Percentiles rank a stretch among this genome's conserved stretches.
These are phyloP conservation scores for Zygnema circumcarinatum DNA, from an alignment of 139 green algal species.

Conservation along the genomic window DNA sequence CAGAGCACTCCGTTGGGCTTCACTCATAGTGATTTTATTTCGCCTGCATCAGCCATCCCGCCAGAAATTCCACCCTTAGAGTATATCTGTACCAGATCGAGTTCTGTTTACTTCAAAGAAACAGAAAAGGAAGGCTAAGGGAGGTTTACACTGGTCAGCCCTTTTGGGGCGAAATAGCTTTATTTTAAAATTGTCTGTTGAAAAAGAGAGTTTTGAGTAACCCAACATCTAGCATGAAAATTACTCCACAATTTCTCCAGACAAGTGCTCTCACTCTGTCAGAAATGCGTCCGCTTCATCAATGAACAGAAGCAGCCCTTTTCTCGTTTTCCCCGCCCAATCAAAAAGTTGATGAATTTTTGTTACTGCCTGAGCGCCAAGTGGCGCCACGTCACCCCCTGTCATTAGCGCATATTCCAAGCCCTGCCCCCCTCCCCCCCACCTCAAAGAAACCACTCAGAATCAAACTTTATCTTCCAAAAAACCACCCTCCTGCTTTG, in stretches of 20 bases:
- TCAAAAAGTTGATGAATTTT: slow-evolving; percentile 98
- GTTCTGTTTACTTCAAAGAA: too few species aligned
- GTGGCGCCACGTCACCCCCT: slow-evolving; percentile 92
- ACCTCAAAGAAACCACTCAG: too few species aligned
- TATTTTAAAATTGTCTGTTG: too few species aligned
- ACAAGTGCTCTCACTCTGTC: slow-evolving; percentile 58
- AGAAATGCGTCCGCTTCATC: slow-evolving; percentile 97
- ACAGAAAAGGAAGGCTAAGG: too few species aligned
- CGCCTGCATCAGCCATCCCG: slow-evolving; percentile 27
- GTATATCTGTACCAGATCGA: not conserved
- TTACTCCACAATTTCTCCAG: too few species aligned
- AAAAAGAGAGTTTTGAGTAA: too few species aligned
- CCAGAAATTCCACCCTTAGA: not conserved
- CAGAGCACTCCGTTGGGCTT: slow-evolving; percentile 86
- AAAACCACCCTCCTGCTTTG: too few species aligned
- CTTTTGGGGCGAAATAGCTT: too few species aligned
- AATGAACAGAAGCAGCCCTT: slow-evolving; percentile 91
- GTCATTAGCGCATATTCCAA: slow-evolving; percentile 99
- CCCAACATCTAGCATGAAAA: too few species aligned
- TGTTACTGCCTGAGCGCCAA: slow-evolving; percentile 86
- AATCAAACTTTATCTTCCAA: too few species aligned
- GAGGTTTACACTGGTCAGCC: too few species aligned
- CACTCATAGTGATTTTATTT: slow-evolving; percentile 76
- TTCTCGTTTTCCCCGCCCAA: slow-evolving; percentile 76
- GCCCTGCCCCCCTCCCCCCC: slow-evolving; percentile 44